Base-by-base conservation (phyloP, 2,329 filamentous ascomycete species). In the Esteya vermicola region DNA sequence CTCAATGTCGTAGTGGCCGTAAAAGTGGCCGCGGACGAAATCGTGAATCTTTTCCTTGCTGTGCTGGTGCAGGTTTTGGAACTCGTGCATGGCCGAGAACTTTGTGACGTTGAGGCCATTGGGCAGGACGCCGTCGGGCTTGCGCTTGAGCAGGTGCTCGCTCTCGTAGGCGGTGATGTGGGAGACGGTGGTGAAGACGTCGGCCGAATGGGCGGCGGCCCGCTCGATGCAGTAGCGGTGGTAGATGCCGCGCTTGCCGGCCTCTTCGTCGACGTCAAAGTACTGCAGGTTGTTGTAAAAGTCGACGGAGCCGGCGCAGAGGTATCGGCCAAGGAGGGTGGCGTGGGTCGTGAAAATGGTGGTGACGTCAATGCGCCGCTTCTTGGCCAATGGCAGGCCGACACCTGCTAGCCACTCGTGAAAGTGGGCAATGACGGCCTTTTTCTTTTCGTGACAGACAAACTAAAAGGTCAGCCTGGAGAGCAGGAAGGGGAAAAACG, bases 341-440 rank as follows among this genome's bases (percentile, higher is more conserved):
- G 91, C 91, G 62, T 96, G 91, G 3, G 91, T 98, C 32, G 91
- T 98, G 67, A 96, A 96, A 58, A 96, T 96, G 50, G 91, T 96
- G 16, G 91, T 96, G 38, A 95, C 74, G 55, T 96, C 91, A 60
- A 96, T 96, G 54, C 83, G 82, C 45, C 91, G 78, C 71, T 84
- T 94, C 67, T 93, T 93, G 64, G 79, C 81, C 49, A 96, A 72
- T 21, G 91, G 91, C 26, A 96, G 70, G 38, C 85, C 89, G 37
- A 96, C 91, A 61, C 89, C 91, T 10, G 91, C 81, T 41, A 98
- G 74, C 91, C 91, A 98, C 62, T 98, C 91, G 67, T 98, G 91
- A 67, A 96, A 96, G 61, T 98, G 91, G 41, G 88, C 91, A 59
- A 96, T 91, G 48, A 98, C 85, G 4, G 91, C 91, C 54, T 77